Evolutionary conservation across 345 rosid species (phyloP).

Genomic region (Euphorbia lathyris): DNA sequence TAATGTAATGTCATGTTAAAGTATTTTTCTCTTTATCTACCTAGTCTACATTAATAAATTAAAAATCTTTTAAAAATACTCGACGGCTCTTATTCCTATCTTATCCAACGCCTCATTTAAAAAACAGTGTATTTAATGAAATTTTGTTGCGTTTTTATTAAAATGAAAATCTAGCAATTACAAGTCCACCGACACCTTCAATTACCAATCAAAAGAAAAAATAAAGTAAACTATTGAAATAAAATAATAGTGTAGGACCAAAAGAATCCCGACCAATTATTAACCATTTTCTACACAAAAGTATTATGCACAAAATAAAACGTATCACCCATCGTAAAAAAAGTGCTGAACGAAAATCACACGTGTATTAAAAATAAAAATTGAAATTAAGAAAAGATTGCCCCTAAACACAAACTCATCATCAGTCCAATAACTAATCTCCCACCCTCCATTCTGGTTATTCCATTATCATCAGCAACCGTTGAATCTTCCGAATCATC

Average conservation of each 20-base stretch:
- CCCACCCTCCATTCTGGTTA: constrained; percentile 31
- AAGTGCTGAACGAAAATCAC: not conserved
- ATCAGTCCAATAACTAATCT: constrained; percentile 29
- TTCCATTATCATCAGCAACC: constrained; percentile 17
- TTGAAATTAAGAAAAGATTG: constrained; percentile 11
- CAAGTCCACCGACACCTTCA: not conserved
- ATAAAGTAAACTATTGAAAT: not conserved
- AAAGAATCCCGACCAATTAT: constrained; percentile 1
- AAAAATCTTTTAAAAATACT: too few species aligned
- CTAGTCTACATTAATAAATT: too few species aligned
- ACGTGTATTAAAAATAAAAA: not conserved
- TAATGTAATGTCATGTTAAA: too few species aligned
- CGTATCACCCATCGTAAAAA: constrained; percentile 5
- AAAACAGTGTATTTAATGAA: too few species aligned
- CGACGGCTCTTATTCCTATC: too few species aligned
- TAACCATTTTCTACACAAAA: constrained; percentile 2
- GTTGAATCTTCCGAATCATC: constrained; percentile 22
- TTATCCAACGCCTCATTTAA: too few species aligned
- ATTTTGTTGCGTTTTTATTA: too few species aligned
- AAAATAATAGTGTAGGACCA: not conserved
- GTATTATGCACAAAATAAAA: constrained; percentile 7
- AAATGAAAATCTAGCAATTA: not conserved
- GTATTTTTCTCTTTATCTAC: too few species aligned
- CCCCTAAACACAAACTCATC: constrained; percentile 44
- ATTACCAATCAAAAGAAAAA: not conserved